phyloP scores from a whole-genome alignment of 192 early-diverging fungal genomes.

The Coemansia sp. region DNA sequence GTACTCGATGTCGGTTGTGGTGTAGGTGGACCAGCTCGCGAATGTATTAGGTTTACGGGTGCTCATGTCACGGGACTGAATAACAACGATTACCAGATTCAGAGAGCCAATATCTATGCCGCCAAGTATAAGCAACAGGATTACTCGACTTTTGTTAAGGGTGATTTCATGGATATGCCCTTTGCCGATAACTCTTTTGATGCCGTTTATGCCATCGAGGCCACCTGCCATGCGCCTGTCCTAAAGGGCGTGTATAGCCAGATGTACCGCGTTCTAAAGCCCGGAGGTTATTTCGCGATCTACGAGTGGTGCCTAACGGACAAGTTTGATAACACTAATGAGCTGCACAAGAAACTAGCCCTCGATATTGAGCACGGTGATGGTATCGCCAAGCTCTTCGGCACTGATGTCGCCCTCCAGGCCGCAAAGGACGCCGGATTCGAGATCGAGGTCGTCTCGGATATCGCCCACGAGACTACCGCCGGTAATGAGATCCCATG shows the following conservation, averaged over 20 bases:
- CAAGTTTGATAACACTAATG: constrained; percentile 77
- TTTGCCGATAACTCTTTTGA: constrained; percentile 80
- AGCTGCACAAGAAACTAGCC: constrained; percentile 73
- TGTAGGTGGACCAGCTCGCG: constrained; percentile 94
- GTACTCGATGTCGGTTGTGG: constrained; percentile 96
- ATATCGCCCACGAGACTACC: constrained; percentile 61
- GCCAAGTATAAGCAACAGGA: constrained; percentile 65
- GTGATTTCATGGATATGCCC: constrained; percentile 91
- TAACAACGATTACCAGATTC: constrained; percentile 95
- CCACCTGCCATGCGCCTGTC: constrained; percentile 85
- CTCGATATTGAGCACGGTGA: constrained; percentile 90
- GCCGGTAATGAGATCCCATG: constrained; percentile 75
- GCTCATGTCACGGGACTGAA: constrained; percentile 92
- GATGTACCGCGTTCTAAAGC: constrained; percentile 91
- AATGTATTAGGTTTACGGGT: constrained; percentile 88
- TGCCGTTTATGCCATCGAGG: constrained; percentile 96
- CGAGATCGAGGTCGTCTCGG: constrained; percentile 69
- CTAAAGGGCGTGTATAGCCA: constrained; percentile 88
- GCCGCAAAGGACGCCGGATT: constrained; percentile 88
- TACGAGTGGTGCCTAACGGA: constrained; percentile 98
- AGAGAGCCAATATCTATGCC: constrained; percentile 75
- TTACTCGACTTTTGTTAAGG: constrained; percentile 70
- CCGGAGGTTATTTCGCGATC: constrained; percentile 86
- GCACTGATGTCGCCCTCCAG: constrained; percentile 70
- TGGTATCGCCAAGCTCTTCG: constrained; percentile 86